These are phyloP conservation scores for Volvox africanus DNA, from an alignment of 139 green algal genomes.

Conservation along the genomic window DNA sequence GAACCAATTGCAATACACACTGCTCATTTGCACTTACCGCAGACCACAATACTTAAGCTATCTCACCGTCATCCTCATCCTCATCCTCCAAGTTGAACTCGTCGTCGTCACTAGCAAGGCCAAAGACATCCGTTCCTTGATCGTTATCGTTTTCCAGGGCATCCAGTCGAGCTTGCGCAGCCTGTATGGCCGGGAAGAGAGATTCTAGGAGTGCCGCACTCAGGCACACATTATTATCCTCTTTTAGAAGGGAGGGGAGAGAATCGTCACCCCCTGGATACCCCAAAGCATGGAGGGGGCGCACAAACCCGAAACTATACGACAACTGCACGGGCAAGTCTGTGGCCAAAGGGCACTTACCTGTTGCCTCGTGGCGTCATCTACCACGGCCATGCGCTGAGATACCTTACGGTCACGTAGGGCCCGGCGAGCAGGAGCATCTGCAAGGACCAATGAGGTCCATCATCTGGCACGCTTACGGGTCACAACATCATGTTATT, in stretches of 20 bases:
- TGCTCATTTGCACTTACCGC: too few relatives aligned
- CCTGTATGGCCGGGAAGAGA: conserved; percentile 51
- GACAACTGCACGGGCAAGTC: too few relatives aligned
- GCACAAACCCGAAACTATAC: too few relatives aligned
- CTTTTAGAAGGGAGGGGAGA: too few relatives aligned
- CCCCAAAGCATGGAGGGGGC: too few relatives aligned
- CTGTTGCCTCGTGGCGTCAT: conserved; percentile 69
- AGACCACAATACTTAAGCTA: background rate
- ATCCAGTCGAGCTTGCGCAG: conserved; percentile 74
- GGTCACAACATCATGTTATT: too few relatives aligned
- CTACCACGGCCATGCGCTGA: conserved; percentile 78
- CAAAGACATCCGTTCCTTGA: conserved; percentile 58
- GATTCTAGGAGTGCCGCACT: too few relatives aligned
- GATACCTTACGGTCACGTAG: conserved; percentile 78
- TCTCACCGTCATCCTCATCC: conserved; percentile 48
- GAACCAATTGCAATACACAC: too few relatives aligned
- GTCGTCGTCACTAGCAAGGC: conserved; percentile 63
- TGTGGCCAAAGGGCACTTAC: conserved; percentile 22
- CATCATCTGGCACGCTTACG: background rate
- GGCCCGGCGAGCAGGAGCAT: conserved; percentile 46
- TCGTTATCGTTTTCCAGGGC: conserved; percentile 84
- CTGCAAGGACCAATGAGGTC: conserved; percentile 1
- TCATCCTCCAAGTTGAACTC: conserved; percentile 46
- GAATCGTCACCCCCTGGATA: too few relatives aligned
- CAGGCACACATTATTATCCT: too few relatives aligned